Conservation (phyloP, 495 filamentous ascomycete genomes). For the Daldinia bambusicola region DNA sequence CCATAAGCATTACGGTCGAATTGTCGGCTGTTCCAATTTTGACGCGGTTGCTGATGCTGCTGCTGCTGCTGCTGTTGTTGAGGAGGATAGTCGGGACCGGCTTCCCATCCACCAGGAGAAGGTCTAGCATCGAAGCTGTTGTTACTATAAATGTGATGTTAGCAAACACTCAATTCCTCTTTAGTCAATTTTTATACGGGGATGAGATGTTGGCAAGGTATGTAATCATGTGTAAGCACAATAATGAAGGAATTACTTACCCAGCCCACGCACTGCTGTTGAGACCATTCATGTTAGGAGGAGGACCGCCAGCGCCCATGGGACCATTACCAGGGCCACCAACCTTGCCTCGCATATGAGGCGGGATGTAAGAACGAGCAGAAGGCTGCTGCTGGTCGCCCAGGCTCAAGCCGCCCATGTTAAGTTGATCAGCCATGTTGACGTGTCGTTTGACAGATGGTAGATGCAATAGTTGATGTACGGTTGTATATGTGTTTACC, state of each 20-base stretch:
- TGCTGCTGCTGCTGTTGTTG: slow-evolving; percentile 35
- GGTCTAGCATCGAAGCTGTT: slow-evolving; percentile 57
- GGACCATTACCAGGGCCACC: slow-evolving; percentile 50
- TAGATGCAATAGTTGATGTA: slow-evolving; percentile 14
- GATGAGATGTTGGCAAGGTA: background rate
- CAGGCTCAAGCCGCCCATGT: slow-evolving; percentile 86
- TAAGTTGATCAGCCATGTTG: slow-evolving; percentile 92
- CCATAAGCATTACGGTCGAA: slow-evolving; percentile 71
- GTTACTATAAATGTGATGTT: slow-evolving; percentile 49
- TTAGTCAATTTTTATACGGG: background rate
- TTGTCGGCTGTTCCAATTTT: slow-evolving; percentile 46
- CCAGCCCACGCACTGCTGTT: slow-evolving; percentile 72
- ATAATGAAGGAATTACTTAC: slow-evolving; percentile 55
- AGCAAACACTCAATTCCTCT: slow-evolving; percentile 22
- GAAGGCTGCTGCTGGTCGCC: slow-evolving; percentile 70
- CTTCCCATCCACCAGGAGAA: slow-evolving; percentile 47
- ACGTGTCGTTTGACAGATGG: slow-evolving; percentile 9
- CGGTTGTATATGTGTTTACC: slow-evolving; percentile 23
- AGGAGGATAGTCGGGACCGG: slow-evolving; percentile 42
- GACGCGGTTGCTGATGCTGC: slow-evolving; percentile 39
- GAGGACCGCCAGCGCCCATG: slow-evolving; percentile 47
- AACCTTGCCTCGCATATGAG: slow-evolving; percentile 82
- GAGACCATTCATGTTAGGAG: slow-evolving; percentile 58
- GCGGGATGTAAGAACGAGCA: slow-evolving; percentile 89
- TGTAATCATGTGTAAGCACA: background rate